Base-by-base conservation (phyloP, 2,329 filamentous ascomycete genomes). In the Botrytis aclada region DNA sequence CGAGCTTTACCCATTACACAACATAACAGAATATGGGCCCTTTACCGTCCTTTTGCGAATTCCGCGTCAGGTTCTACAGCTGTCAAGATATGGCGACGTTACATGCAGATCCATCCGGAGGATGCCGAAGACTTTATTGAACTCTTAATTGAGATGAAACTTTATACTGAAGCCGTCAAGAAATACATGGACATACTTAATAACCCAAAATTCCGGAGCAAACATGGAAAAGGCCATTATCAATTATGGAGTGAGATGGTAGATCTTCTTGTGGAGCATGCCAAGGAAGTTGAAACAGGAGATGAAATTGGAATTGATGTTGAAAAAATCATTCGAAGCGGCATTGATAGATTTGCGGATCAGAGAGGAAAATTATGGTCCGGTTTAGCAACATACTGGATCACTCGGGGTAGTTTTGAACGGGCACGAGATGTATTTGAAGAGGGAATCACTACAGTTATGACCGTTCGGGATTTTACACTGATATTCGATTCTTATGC, bases 211-310 rank as follows among this genome's bases (percentile, higher is more conserved):
- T 98, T 99, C 83, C 89, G 90, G 80, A 98, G 95, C 84, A 97
- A 97, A 83, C 90, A 96, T 77, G 93, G 93, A 74, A 98, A 97
- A 83, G 95, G 96, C 0, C 93, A 95, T 75, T 99, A 97, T 81
- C 94, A 99, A 82, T 87, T 99, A 66, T 99, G 96, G 96, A 96
- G 90, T 76, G 96, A 99, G 81, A 97, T 99, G 93, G 91, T 98
- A 51, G 96, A 99, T 79, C 82, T 98, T 76, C 86, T 99, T 63
- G 97, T 99, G 61, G 93, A 93, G 74, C 94, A 97, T 81, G 96
- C 96, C 6, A 92, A 91, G 78, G 89, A 97, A 60, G 90, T 99
- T 66, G 89, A 96, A 79, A 92, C 93, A 9, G 90, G 91, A 22
- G 88, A 93, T 75, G 92, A 95, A 78, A 89, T 89, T 25, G 94